phyloP scores from a whole-genome alignment of 371 early-diverging fungal genomes.

The Lichtheimia hyalospora region DNA sequence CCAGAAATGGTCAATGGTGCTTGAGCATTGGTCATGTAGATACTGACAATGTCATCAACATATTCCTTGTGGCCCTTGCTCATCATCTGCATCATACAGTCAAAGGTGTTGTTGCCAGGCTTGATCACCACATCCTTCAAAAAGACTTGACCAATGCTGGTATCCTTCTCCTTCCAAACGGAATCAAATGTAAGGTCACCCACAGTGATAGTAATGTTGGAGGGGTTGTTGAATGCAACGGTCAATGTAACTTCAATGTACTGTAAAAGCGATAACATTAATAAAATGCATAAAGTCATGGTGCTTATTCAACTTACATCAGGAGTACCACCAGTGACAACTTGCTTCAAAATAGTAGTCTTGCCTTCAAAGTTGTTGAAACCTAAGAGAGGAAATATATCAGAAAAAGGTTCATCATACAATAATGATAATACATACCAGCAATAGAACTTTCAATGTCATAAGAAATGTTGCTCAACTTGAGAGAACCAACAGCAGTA shows the following conservation, averaged over 20 bases:
- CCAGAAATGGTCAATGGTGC: conserved; percentile 50
- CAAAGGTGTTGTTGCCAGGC: conserved; percentile 23
- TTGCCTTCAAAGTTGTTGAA: conserved; percentile 43
- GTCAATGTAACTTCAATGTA: conserved; percentile 22
- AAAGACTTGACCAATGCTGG: conserved; percentile 17
- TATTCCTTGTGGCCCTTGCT: conserved; percentile 11
- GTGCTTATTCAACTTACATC: neutral
- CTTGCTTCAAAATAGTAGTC: conserved; percentile 36
- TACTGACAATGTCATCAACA: conserved; percentile 23
- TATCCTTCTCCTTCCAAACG: conserved; percentile 17
- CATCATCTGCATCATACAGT: conserved; percentile 27
- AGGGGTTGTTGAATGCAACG: conserved; percentile 51
- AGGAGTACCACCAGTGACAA: conserved; percentile 42
- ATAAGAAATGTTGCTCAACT: conserved; percentile 44
- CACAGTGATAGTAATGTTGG: conserved; percentile 46
- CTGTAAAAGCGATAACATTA: conserved; percentile 23
- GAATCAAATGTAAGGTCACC: conserved; percentile 36
- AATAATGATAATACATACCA: conserved; percentile 34
- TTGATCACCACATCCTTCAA: conserved; percentile 29
- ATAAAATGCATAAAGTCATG: conserved; percentile 36
- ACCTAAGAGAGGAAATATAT: conserved; percentile 14
- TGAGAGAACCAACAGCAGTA: conserved; percentile 52
- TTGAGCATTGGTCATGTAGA: conserved; percentile 38
- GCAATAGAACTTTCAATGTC: conserved; percentile 43
- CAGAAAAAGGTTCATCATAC: neutral